Evolutionary conservation across 192 early-diverging fungal species (phyloP).

Genomic region (Gonapodya prolifera): DNA sequence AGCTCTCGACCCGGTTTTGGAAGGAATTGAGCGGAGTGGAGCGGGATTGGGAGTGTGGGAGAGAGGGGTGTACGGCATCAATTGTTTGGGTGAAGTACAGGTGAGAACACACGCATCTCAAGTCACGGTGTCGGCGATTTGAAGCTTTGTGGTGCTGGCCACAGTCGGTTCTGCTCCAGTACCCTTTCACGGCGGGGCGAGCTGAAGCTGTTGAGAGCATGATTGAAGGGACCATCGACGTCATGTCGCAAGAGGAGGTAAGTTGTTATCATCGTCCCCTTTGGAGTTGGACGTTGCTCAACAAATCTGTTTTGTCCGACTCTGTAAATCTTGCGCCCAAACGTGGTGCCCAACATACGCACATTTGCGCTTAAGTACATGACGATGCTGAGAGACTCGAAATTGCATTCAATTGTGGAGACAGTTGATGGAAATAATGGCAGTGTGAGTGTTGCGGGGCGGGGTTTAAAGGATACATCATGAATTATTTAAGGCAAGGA

Average conservation of each 20-base stretch:
- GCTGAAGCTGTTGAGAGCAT: conserved; percentile 39
- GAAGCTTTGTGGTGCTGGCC: not conserved
- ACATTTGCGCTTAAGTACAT: too few species aligned
- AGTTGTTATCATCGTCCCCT: not conserved
- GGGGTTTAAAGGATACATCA: too few species aligned
- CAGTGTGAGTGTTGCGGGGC: conserved; percentile 29
- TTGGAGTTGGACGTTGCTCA: too few species aligned
- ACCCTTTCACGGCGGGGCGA: conserved; percentile 47
- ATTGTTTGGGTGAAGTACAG: conserved; percentile 61
- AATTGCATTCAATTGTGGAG: conserved; percentile 34
- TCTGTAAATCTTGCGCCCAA: too few species aligned
- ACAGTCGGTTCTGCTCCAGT: conserved; percentile 48
- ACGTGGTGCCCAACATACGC: too few species aligned
- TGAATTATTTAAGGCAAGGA: not conserved
- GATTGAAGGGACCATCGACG: conserved; percentile 48
- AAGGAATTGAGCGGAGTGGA: conserved; percentile 51
- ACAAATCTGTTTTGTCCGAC: too few species aligned
- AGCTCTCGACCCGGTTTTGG: conserved; percentile 57
- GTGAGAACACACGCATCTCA: conserved; percentile 20
- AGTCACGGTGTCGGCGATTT: not conserved
- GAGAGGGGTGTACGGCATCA: conserved; percentile 57
- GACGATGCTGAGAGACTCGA: conserved; percentile 49
- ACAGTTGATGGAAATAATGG: conserved; percentile 38
- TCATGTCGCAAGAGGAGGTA: conserved; percentile 55
- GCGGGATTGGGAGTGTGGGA: conserved; percentile 38